Base-by-base conservation (phyloP, 805 yeast genomes). In the Candida xyloterini region DNA sequence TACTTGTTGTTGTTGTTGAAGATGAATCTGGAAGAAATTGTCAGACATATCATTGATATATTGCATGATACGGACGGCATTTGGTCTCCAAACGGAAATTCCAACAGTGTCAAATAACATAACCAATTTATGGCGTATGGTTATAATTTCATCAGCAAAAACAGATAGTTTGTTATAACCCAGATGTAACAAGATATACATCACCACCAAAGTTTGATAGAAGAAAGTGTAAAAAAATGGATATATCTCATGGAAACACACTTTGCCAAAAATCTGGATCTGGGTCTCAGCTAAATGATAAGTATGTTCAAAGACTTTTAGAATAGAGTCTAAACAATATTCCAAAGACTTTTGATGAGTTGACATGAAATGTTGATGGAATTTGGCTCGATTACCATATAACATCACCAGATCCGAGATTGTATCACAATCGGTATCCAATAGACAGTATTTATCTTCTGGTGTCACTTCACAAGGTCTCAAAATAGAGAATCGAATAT, bases 161-260 rank as follows among this genome's bases (percentile, higher is more conserved):
- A 51, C 43, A 1, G 48, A 38, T 31, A 62, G 42, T 23, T 60
- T 63, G 13, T 59, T 59, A 38, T 59, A 67, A 16, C 69, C 69
- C 38, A 68, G 57, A 50, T 72, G 75, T 48, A 75, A 55, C 45
- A 74, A 53, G 1, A 77, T 73, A 56, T 68, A 74, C 15, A 70
- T 63, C 15, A 74, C 77, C 38, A 75, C 70, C 35, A 74, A 60
- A 2, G 78, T 76, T 50, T 74, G 79, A 52, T 73, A 73, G 9
- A 73, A 57, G 37, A 72, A 74, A 2, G 74, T 65, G 47, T 70
- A 71, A 37, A 72, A 65, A 42, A 72, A 72, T 13, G 78, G 79
- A 44, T 66, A 71, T 29, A 60, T 27, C 48, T 57, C 47, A 63
- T 59, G 62, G 65, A 73, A 56, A 15, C 45, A 42, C 9, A 58